Percentiles rank a stretch among this genome's conserved stretches.
These are phyloP conservation scores for Huiozyma sinensis DNA, from an alignment of 805 yeast species.

Conservation along the genomic window DNA sequence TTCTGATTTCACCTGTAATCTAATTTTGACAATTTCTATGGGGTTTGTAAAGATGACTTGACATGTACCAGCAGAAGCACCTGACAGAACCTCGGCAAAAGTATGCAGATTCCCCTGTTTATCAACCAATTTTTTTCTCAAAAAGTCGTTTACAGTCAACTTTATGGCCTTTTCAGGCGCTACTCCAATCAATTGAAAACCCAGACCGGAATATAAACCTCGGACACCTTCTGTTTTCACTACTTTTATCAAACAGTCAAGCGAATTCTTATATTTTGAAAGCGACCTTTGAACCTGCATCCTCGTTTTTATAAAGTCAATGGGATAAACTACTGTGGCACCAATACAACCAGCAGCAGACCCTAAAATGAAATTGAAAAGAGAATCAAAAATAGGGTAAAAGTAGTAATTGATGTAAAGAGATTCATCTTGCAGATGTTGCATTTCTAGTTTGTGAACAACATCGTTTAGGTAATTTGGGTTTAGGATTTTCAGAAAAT, in stretches of 20 bases:
- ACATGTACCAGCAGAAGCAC: constrained; percentile 92
- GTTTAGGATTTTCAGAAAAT: constrained; percentile 32
- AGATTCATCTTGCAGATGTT: constrained; percentile 19
- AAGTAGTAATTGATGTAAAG: constrained; percentile 30
- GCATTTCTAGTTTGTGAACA: constrained; percentile 24
- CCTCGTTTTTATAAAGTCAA: constrained; percentile 89
- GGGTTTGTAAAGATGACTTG: constrained; percentile 96
- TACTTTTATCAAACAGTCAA: constrained; percentile 79
- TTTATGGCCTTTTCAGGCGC: constrained; percentile 98
- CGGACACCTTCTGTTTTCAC: constrained; percentile 63
- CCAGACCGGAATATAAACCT: constrained; percentile 86
- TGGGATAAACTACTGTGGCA: constrained; percentile 95
- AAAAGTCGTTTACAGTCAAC: constrained; percentile 83
- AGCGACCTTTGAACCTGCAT: constrained; percentile 89
- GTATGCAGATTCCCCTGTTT: constrained; percentile 37
- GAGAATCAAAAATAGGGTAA: constrained; percentile 69
- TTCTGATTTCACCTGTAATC: constrained; percentile 90
- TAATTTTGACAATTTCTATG: constrained; percentile 85
- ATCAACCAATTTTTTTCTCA: constrained; percentile 62
- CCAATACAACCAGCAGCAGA: constrained; percentile 97
- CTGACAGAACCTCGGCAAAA: constrained; percentile 70
- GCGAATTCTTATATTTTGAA: constrained; percentile 62
- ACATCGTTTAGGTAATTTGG: constrained; percentile 31
- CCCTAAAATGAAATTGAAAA: constrained; percentile 80
- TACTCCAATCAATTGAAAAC: constrained; percentile 91